phyloP scores from a whole-genome alignment of 2,329 filamentous ascomycete species.

The Lachnellula occidentalis region DNA sequence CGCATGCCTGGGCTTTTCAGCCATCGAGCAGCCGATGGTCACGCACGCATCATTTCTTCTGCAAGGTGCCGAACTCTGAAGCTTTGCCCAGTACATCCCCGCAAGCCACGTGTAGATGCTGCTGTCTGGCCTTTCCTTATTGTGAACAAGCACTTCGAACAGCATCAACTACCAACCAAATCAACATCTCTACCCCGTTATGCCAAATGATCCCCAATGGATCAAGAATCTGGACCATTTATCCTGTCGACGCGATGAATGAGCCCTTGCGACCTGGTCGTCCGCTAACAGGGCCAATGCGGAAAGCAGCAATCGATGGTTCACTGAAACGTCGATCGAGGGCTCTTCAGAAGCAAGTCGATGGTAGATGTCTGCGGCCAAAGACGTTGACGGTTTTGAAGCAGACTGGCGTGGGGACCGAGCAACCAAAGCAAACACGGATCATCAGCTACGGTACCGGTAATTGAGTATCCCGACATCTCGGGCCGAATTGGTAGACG shows the following conservation, averaged over 20 bases:
- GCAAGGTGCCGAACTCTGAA: conserved; percentile 6
- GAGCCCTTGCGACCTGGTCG: background rate
- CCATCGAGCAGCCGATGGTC: conserved; percentile 3
- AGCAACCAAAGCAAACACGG: background rate
- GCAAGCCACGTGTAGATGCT: conserved; percentile 3
- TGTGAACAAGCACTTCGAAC: background rate
- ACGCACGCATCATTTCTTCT: conserved; percentile 1
- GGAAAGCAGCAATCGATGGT: background rate
- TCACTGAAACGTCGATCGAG: background rate
- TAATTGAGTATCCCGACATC: background rate
- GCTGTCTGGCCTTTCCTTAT: background rate
- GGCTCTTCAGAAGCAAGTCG: too few species aligned
- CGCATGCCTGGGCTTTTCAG: background rate
- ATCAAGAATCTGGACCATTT: background rate
- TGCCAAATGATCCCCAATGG: background rate
- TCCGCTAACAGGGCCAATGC: background rate
- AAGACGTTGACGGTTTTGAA: background rate
- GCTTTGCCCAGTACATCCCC: background rate
- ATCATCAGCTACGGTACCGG: too few species aligned
- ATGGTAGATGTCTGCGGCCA: background rate
- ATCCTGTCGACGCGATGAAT: background rate
- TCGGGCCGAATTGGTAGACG: background rate
- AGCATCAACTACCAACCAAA: background rate
- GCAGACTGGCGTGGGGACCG: background rate
- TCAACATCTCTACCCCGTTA: background rate